Conservation (phyloP, 1,284 basidiomycete genomes). For the Porogramme epimiltina region DNA sequence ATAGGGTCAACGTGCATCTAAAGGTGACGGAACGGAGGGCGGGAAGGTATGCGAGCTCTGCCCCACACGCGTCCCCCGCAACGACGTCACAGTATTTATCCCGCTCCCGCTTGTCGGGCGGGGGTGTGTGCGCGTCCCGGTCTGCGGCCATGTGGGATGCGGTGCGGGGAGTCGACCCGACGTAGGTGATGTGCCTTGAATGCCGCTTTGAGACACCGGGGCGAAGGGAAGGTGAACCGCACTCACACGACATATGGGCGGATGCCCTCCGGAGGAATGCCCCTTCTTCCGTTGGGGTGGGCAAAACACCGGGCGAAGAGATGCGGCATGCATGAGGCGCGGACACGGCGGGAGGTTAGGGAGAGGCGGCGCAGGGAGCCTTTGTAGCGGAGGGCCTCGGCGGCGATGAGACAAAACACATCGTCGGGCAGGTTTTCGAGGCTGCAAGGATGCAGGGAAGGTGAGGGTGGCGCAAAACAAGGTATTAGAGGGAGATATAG, state of each 20-base stretch:
- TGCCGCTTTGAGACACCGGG: neutral
- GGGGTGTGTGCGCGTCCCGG: no score
- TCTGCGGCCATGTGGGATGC: no score
- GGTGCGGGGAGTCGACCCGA: neutral
- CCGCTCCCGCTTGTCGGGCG: no score
- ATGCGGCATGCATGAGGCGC: conserved; percentile 1
- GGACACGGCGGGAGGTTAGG: neutral
- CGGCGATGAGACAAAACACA: conserved; percentile 5
- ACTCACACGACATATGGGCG: conserved; percentile 3
- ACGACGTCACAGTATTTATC: neutral
- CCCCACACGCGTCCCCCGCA: neutral
- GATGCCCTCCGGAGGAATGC: neutral
- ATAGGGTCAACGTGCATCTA: conserved; percentile 2
- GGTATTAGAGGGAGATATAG: neutral
- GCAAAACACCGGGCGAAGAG: conserved; percentile 6
- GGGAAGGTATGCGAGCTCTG: conserved; percentile 3
- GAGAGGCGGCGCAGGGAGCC: neutral
- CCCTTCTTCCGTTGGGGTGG: conserved; percentile 1
- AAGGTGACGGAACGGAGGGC: conserved; percentile 3
- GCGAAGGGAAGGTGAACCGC: neutral
- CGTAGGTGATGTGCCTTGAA: conserved; percentile 6
- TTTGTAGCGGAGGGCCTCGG: neutral
- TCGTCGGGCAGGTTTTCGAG: conserved; percentile 4
- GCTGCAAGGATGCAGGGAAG: neutral
- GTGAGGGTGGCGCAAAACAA: neutral